Evolutionary conservation across 768 basidiomycete species (phyloP).

Genomic region (Gloeostereum incarnatum): DNA sequence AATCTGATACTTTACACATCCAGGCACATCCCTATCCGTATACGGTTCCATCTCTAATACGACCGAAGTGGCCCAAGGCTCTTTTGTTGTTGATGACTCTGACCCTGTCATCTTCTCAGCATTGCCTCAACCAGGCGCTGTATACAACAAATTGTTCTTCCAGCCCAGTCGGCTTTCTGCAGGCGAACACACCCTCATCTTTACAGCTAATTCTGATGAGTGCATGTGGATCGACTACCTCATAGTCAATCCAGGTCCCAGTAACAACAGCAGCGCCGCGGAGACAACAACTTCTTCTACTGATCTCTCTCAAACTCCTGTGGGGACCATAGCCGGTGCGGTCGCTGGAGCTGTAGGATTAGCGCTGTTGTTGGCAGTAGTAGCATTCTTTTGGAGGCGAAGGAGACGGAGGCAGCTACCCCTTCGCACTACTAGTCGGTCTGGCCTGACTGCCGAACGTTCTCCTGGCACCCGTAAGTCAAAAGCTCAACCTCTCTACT

Average conservation of each 20-base stretch:
- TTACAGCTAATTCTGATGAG: slow-evolving; percentile 5
- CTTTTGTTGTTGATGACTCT: slow-evolving; percentile 13
- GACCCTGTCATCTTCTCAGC: slow-evolving; percentile 11
- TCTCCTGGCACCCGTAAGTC: too few relatives aligned
- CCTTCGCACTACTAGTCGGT: too few relatives aligned
- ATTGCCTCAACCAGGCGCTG: slow-evolving; percentile 6
- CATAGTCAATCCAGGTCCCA: slow-evolving; percentile 10
- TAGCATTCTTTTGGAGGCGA: too few relatives aligned
- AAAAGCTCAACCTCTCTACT: too few relatives aligned
- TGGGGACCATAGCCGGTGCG: too few relatives aligned
- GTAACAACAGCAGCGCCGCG: too few relatives aligned
- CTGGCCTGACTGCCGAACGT: too few relatives aligned
- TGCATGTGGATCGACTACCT: slow-evolving; percentile 14
- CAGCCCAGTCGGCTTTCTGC: slow-evolving; percentile 5
- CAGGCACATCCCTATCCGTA: slow-evolving; percentile 13
- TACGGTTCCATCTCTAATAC: slow-evolving; percentile 12
- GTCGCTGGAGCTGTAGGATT: too few relatives aligned
- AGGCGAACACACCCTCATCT: slow-evolving; percentile 12
- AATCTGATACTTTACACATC: not conserved
- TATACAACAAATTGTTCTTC: slow-evolving; percentile 13
- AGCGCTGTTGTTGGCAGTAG: too few relatives aligned
- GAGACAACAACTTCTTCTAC: too few relatives aligned
- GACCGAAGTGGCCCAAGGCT: slow-evolving; percentile 8
- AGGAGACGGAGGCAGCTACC: too few relatives aligned
- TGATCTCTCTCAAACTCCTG: too few relatives aligned